These are phyloP conservation scores for Trichocladium uniseriatum DNA, from an alignment of 495 filamentous ascomycete genomes.

Conservation along the genomic window DNA sequence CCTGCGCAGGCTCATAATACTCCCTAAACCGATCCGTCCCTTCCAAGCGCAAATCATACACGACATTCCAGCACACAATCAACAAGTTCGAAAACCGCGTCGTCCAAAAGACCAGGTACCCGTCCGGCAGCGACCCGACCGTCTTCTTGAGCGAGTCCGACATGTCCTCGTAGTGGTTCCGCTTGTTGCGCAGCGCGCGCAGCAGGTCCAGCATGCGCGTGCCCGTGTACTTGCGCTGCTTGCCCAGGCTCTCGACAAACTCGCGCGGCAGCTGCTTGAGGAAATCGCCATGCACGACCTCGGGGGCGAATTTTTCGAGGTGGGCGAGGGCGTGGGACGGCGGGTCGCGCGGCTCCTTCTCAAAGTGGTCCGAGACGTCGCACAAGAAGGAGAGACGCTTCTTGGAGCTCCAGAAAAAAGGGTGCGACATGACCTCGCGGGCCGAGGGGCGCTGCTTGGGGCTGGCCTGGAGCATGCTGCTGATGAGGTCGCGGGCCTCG, in stretches of 20 bases:
- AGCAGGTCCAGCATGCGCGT: constrained; percentile 74
- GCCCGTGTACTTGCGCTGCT: constrained; percentile 92
- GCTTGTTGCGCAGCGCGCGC: constrained; percentile 89
- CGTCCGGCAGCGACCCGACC: constrained; percentile 72
- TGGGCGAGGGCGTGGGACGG: constrained; percentile 59
- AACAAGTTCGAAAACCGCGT: constrained; percentile 70
- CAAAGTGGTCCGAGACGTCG: constrained; percentile 90
- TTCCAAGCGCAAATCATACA: constrained; percentile 56
- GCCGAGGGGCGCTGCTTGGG: constrained; percentile 65
- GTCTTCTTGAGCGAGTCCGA: constrained; percentile 65
- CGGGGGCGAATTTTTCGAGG: constrained; percentile 33
- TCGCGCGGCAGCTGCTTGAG: constrained; percentile 62
- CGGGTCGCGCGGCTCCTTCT: constrained; percentile 76
- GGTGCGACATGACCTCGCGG: constrained; percentile 71
- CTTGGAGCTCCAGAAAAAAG: constrained; percentile 89
- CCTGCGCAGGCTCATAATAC: constrained; percentile 46
- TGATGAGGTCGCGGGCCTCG: constrained; percentile 79
- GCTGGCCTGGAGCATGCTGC: constrained; percentile 67
- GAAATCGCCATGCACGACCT: constrained; percentile 53
- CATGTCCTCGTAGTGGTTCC: constrained; percentile 89
- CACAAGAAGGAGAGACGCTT: constrained; percentile 85
- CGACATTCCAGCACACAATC: constrained; percentile 67
- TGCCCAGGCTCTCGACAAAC: constrained; percentile 80
- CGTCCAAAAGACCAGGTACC: constrained; percentile 83
- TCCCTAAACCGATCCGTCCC: constrained; percentile 63